Evolutionary conservation across 305 asterid species (phyloP).

Genomic region (Fraxinus nigra): DNA sequence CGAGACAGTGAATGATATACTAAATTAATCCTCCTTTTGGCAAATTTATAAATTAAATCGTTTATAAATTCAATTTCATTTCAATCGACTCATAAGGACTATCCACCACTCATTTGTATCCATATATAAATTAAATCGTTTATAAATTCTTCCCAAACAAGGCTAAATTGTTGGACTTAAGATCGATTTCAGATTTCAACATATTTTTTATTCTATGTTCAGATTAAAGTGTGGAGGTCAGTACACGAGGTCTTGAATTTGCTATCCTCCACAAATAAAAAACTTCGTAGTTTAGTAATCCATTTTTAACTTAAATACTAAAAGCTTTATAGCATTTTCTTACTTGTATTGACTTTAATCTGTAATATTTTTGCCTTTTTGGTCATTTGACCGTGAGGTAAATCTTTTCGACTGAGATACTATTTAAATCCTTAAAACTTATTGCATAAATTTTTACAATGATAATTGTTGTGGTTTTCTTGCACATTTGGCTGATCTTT

Average conservation of each 20-base stretch:
- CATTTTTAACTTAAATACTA: neutral
- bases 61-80: neutral
- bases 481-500: neutral
- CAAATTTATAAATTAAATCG: neutral
- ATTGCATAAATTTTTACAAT: conserved; percentile 2
- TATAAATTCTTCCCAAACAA: neutral
- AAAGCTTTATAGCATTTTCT: neutral
- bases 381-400: neutral
- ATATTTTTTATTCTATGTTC: neutral
- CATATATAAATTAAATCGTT: neutral
- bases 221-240: neutral
- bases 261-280: neutral
- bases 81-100: neutral
- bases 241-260: neutral
- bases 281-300: neutral
- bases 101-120: neutral
- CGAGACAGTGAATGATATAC: neutral
- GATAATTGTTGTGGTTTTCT: conserved; percentile 1
- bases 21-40: neutral
- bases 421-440: neutral
- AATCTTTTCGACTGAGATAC: neutral
- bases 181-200: neutral
- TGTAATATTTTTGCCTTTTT: neutral
- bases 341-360: neutral
- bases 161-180: neutral